Evolutionary conservation across 75 land plant species (phyloP).

Genomic region (Cryptomeria japonica): DNA sequence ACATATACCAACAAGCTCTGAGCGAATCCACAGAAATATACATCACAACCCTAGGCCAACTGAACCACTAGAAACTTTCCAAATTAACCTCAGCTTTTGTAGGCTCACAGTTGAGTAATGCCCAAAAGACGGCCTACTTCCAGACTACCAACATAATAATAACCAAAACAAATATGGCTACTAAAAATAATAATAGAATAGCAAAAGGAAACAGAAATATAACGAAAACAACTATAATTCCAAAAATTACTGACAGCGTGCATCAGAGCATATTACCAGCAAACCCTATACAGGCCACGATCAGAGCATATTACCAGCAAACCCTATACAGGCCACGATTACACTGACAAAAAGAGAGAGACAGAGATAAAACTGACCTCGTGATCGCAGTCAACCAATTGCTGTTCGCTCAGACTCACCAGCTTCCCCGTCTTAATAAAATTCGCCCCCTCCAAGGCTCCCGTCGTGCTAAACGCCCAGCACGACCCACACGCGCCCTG

Average conservation of each 20-base stretch:
- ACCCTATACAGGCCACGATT: neutral
- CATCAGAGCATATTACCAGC: neutral
- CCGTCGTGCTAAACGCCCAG: conserved; percentile 93
- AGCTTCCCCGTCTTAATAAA: conserved; percentile 77
- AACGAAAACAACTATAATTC: too few species aligned
- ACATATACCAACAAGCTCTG: neutral
- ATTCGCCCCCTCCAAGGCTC: conserved; percentile 87
- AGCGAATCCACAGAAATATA: neutral
- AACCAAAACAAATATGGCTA: too few species aligned
- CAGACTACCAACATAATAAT: too few species aligned
- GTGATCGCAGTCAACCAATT: conserved; percentile 95
- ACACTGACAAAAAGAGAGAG: neutral
- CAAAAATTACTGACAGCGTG: neutral
- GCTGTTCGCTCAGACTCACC: conserved; percentile 87
- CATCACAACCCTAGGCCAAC: neutral
- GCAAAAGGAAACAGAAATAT: too few species aligned
- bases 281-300: neutral
- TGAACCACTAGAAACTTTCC: too few species aligned
- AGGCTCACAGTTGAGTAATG: too few species aligned
- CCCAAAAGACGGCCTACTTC: too few species aligned
- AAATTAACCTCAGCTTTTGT: neutral
- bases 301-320: neutral
- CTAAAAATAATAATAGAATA: too few species aligned
- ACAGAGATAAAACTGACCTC: conserved; percentile 39
- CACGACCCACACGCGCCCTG: conserved; percentile 93